A percentile compares a stretch with the other conserved stretches of the same genome.
Evolutionary conservation across 176 grass and related monocot species (phyloP).

Genomic region (Aegilops speltoides): DNA sequence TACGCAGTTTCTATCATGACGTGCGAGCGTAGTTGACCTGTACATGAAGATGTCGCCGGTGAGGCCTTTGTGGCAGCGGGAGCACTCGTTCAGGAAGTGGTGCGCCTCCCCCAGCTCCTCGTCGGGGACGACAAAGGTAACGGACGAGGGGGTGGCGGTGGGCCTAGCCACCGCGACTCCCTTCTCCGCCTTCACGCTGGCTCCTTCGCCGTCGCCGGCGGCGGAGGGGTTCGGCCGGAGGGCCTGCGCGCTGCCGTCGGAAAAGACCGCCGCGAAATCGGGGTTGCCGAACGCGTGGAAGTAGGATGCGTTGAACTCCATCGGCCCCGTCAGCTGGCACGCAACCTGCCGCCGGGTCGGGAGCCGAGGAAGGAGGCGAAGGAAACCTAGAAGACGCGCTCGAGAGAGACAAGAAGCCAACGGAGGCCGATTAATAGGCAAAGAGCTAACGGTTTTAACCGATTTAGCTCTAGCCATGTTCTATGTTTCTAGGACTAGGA

Average conservation of each 20-base stretch:
- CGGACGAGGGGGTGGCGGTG: slow-evolving; percentile 12
- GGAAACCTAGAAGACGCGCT: slow-evolving; percentile 5
- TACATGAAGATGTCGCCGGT: slow-evolving; percentile 68
- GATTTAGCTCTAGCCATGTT: slow-evolving; percentile 25
- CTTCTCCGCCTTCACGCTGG: slow-evolving; percentile 3
- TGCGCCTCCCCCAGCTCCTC: slow-evolving; percentile 42
- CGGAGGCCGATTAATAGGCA: slow-evolving; percentile 25
- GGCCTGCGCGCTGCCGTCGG: slow-evolving; percentile 32
- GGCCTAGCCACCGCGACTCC: slow-evolving; percentile 13
- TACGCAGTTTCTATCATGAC: neutral
- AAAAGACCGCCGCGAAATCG: slow-evolving; percentile 47
- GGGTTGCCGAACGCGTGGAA: slow-evolving; percentile 61
- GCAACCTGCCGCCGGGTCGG: slow-evolving; percentile 15
- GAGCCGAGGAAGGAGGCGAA: slow-evolving; percentile 21
- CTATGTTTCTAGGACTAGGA: neutral
- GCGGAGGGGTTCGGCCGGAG: slow-evolving; percentile 20
- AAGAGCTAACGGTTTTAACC: slow-evolving; percentile 25
- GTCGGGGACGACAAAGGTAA: slow-evolving; percentile 44
- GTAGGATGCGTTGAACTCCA: slow-evolving; percentile 67
- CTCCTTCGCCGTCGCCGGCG: neutral
- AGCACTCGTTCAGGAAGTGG: slow-evolving; percentile 53
- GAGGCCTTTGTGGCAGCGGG: slow-evolving; percentile 50
- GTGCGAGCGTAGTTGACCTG: slow-evolving; percentile 21
- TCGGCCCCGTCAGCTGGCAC: slow-evolving; percentile 34
- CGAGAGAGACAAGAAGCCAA: neutral